phyloP scores from a whole-genome alignment of 495 filamentous ascomycete genomes.

The Penicillium lividum region DNA sequence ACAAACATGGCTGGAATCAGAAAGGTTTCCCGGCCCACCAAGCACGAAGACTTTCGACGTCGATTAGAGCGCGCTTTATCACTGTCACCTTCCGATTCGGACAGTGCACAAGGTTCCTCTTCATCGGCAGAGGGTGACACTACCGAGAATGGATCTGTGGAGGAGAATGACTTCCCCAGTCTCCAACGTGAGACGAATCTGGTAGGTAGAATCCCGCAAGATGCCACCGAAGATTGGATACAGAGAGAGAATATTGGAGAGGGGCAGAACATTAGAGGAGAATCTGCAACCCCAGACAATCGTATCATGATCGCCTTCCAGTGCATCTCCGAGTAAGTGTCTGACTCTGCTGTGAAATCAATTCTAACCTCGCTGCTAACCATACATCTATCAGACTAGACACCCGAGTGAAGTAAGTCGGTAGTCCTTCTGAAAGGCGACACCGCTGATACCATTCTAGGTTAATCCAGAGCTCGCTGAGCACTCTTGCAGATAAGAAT shows the following conservation, averaged over 20 bases:
- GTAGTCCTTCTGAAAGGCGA: background rate
- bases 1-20: background rate
- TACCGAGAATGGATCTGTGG: background rate
- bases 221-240: background rate
- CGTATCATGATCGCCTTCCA: slow-evolving; percentile 1
- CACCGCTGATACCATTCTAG: background rate
- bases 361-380: background rate
- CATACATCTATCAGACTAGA: too few relatives aligned
- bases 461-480: background rate
- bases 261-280: background rate
- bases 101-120: background rate
- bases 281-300: background rate
- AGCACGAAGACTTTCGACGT: background rate
- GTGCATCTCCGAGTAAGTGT: slow-evolving; percentile 3
- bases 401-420: background rate
- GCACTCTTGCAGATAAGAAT: slow-evolving; percentile 1
- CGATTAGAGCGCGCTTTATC: slow-evolving; percentile 3
- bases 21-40: background rate
- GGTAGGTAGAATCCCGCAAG: background rate
- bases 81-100: slow-evolving; percentile 3
- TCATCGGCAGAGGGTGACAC: background rate
- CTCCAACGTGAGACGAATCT: background rate
- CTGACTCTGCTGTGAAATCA: background rate
- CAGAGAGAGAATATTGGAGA: background rate
- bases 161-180: background rate